Base-by-base conservation (phyloP, 2,329 filamentous ascomycete genomes). In the Xylaria polymorpha region DNA sequence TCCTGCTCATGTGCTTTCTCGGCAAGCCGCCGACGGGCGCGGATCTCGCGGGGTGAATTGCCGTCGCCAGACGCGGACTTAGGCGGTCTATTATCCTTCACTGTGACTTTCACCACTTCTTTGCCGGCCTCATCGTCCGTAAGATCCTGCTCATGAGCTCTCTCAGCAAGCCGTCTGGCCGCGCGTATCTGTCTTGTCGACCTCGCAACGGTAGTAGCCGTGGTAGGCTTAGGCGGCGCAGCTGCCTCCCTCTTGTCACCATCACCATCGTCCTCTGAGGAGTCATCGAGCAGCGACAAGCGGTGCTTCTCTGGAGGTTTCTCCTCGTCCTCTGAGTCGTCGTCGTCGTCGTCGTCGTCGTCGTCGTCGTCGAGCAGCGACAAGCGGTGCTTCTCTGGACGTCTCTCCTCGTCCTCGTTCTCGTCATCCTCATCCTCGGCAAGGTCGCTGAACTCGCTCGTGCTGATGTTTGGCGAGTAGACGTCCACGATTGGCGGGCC, bases 401-500 rank as follows among this genome's bases (percentile, higher is more conserved):
- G 32, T 35, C 8, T 35, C 32, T 35, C 10, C 35, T 37, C 35
- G 35, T 37, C 35, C 35, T 37, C 35, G 7, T 12, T 37, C 25
- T 29, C 25, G 25, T 29, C 25, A 29, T 61, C 61, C 6, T 61
- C 48, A 25, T 58, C 48, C 20, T 61, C 64, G 2, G 51, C 55
- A 29, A 41, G 9, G 8, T 67, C 46, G 53, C 41, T 46, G n/a
- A 68, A 20, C 7, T 71, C 64, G 57, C 41, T 60, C 25, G 4
- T 71, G 37, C 56, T 29, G 50, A 62, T 6, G 14, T 68, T 66
- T 2, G 69, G 56, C 15, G 66, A 69, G 39, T 53, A 64, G 35
- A 58, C 25, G 6, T 43, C 37, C 37, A 15, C 2, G 22, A 6
- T n/a, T 9, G 18, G 20, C 15, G 25, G 3, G 4, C 32, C 51